phyloP scores from a whole-genome alignment of 2,329 filamentous ascomycete species.

The Lasiodiplodia citricola region DNA sequence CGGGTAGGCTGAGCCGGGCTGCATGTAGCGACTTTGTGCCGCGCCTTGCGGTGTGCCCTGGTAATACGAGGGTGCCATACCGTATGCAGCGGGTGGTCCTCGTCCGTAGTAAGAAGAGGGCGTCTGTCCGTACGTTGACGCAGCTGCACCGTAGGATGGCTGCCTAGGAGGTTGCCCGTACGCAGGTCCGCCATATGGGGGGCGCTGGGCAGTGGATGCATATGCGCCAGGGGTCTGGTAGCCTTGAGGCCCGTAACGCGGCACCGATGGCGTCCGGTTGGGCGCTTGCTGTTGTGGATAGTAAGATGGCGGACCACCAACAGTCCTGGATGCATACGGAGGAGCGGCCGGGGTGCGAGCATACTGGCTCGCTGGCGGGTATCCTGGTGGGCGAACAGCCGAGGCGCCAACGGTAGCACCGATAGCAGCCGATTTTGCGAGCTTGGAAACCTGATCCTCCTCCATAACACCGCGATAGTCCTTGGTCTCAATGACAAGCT shows the following conservation, averaged over 20 bases:
- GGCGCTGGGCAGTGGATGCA: slow-evolving; percentile 28
- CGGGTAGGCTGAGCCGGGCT: slow-evolving; percentile 40
- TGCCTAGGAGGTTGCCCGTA: slow-evolving; percentile 33
- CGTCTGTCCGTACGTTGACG: slow-evolving; percentile 19
- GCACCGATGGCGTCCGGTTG: slow-evolving; percentile 43
- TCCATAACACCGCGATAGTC: slow-evolving; percentile 82
- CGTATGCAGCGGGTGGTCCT: slow-evolving; percentile 39
- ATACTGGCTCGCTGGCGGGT: slow-evolving; percentile 38
- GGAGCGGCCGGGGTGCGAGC: slow-evolving; percentile 35
- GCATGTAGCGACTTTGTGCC: slow-evolving; percentile 40
- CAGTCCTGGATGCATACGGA: slow-evolving; percentile 34
- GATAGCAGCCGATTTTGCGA: slow-evolving; percentile 48
- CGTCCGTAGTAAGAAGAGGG: slow-evolving; percentile 38
- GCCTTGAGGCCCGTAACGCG: slow-evolving; percentile 40
- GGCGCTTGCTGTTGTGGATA: slow-evolving; percentile 43
- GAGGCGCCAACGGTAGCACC: slow-evolving; percentile 36
- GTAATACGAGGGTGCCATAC: slow-evolving; percentile 39
- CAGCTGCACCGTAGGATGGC: slow-evolving; percentile 24
- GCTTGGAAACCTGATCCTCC: slow-evolving; percentile 68
- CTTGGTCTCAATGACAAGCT: slow-evolving; percentile 72
- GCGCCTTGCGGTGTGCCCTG: slow-evolving; percentile 41
- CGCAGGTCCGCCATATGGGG: slow-evolving; percentile 35
- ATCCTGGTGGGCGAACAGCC: slow-evolving; percentile 35
- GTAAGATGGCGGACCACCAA: slow-evolving; percentile 37
- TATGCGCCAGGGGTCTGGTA: slow-evolving; percentile 40